A percentile compares a stretch with the other conserved stretches of the same genome.
Conservation (phyloP, 805 yeast genomes). For the Priceomyces castillae region DNA sequence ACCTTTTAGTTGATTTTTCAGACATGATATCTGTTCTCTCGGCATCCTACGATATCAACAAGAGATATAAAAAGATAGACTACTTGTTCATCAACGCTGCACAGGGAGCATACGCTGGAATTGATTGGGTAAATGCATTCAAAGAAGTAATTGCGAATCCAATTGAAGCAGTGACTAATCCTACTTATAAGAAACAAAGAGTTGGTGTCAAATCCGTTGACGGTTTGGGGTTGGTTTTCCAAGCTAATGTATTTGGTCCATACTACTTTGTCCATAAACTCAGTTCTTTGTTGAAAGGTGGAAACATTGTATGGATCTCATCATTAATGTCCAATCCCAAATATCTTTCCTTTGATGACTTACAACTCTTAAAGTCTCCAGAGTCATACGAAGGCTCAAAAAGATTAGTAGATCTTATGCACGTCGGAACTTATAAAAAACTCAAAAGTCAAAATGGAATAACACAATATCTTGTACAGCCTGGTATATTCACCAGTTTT, state of each 20-base stretch:
- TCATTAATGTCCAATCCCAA: slow-evolving; percentile 78
- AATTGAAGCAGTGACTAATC: slow-evolving; percentile 80
- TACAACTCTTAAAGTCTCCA: slow-evolving; percentile 61
- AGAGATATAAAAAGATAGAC: slow-evolving; percentile 66
- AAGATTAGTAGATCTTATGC: slow-evolving; percentile 78
- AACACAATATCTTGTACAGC: slow-evolving; percentile 78
- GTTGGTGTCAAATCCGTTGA: slow-evolving; percentile 75
- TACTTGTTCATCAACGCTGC: slow-evolving; percentile 86
- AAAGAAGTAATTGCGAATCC: slow-evolving; percentile 67
- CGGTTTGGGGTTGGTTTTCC: slow-evolving; percentile 83
- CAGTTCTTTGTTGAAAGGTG: slow-evolving; percentile 57
- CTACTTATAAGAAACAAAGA: slow-evolving; percentile 79
- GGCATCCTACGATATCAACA: slow-evolving; percentile 68
- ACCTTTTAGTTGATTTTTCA: slow-evolving; percentile 82
- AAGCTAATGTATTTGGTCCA: slow-evolving; percentile 96
- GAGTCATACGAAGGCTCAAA: slow-evolving; percentile 92
- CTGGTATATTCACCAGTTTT: slow-evolving; percentile 88
- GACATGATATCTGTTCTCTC: slow-evolving; percentile 80
- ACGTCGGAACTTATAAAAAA: slow-evolving; percentile 60
- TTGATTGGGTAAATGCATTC: slow-evolving; percentile 79
- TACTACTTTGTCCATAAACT: slow-evolving; percentile 76
- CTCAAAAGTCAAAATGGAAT: slow-evolving; percentile 52
- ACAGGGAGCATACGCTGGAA: slow-evolving; percentile 81
- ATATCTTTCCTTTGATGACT: slow-evolving; percentile 68
- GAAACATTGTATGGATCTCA: slow-evolving; percentile 80